Conservation (phyloP, 306 rosid genomes). For the Lathyrus tuberosus region DNA sequence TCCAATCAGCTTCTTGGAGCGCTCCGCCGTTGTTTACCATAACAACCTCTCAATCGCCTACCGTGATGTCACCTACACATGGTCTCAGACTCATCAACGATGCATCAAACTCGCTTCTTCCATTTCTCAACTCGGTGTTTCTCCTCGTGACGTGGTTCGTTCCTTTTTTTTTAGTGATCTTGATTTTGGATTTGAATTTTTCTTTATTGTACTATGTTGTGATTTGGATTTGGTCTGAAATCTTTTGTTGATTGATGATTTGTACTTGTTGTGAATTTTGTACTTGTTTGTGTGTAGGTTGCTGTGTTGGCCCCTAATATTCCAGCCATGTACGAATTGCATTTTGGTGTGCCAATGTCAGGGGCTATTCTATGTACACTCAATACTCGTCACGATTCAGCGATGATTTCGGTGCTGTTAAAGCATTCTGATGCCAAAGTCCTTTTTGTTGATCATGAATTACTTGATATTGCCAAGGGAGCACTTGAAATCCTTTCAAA, state of each 20-base stretch:
- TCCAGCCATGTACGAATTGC: slow-evolving; percentile 86
- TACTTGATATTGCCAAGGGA: slow-evolving; percentile 56
- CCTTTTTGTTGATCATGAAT: slow-evolving; percentile 65
- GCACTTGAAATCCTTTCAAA: slow-evolving; percentile 61
- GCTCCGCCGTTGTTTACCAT: slow-evolving; percentile 68
- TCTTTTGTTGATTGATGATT: neutral
- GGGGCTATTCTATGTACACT: slow-evolving; percentile 80
- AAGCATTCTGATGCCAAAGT: slow-evolving; percentile 76
- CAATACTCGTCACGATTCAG: slow-evolving; percentile 66
- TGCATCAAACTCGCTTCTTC: slow-evolving; percentile 79
- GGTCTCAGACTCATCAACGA: slow-evolving; percentile 70
- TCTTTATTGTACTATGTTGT: neutral
- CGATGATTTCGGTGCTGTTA: slow-evolving; percentile 58
- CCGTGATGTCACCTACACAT: slow-evolving; percentile 54
- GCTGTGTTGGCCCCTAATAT: slow-evolving; percentile 77
- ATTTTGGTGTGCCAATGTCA: slow-evolving; percentile 91
- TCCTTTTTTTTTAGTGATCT: neutral
- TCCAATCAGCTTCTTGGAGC: slow-evolving; percentile 84
- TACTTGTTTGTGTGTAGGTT: slow-evolving; percentile 54
- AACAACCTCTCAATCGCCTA: slow-evolving; percentile 57
- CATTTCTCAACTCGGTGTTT: slow-evolving; percentile 53
- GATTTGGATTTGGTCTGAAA: neutral
- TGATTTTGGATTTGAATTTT: neutral
- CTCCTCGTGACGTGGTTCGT: slow-evolving; percentile 64
- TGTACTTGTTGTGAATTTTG: slow-evolving; percentile 11